Evolutionary conservation across 2,329 filamentous ascomycete genomes (phyloP).

Genomic region (Fusarium brevicatenulatum): DNA sequence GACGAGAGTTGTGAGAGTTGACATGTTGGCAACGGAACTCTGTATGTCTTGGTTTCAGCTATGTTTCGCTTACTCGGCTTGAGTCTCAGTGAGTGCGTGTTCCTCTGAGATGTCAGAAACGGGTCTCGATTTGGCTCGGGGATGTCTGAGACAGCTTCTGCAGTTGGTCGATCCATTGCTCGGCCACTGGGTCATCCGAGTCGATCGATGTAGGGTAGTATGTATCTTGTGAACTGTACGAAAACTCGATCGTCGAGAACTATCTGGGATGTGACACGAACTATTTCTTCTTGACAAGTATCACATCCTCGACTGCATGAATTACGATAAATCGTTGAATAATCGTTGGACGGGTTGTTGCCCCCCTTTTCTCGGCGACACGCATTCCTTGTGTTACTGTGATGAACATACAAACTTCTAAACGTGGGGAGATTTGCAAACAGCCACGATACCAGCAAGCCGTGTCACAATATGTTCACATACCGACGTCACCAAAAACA

Average conservation of each 20-base stretch:
- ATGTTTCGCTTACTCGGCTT: conserved; percentile 35
- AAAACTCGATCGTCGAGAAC: background rate
- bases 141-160: conserved; percentile 21
- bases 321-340: background rate
- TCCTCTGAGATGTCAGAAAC: conserved; percentile 30
- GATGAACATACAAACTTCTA: conserved; percentile 15
- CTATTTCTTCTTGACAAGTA: background rate
- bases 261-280: background rate
- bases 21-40: conserved; percentile 14
- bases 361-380: conserved; percentile 28
- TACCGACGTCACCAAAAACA: conserved; percentile 19
- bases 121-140: conserved; percentile 1
- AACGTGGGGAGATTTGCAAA: conserved; percentile 21
- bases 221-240: background rate
- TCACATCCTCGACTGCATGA: background rate
- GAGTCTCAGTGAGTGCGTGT: conserved; percentile 6
- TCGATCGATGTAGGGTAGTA: conserved; percentile 34
- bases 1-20: conserved; percentile 22
- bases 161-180: conserved; percentile 5
- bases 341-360: background rate
- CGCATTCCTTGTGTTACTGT: conserved; percentile 30
- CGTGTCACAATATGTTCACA: conserved; percentile 16
- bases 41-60: conserved; percentile 34
- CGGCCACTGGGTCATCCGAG: conserved; percentile 2
- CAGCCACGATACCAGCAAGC: conserved; percentile 36